phyloP scores from a whole-genome alignment of 441 rosid species.

The Syzygium syzygioides region DNA sequence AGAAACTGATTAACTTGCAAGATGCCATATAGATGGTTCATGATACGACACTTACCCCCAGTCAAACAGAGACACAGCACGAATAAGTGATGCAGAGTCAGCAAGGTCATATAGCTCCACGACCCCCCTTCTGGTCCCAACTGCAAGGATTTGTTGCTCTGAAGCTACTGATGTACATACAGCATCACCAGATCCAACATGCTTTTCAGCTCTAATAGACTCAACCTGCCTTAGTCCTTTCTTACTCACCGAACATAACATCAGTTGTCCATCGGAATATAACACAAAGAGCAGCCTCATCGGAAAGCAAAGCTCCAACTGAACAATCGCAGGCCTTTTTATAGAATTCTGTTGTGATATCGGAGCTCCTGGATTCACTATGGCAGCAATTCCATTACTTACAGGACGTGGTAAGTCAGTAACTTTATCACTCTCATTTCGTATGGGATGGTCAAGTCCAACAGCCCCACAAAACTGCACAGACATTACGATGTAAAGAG shows the following conservation, averaged over 20 bases:
- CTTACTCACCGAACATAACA: constrained; percentile 81
- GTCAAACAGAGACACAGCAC: constrained; percentile 80
- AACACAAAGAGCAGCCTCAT: constrained; percentile 72
- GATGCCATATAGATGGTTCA: background rate
- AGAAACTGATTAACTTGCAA: constrained; percentile 5
- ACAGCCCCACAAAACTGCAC: constrained; percentile 75
- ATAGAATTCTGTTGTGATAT: constrained; percentile 22
- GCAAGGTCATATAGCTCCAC: constrained; percentile 84
- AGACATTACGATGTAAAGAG: constrained; percentile 10
- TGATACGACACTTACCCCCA: constrained; percentile 70
- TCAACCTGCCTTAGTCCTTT: constrained; percentile 76
- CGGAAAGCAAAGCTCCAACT: constrained; percentile 70
- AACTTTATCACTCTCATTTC: constrained; percentile 27
- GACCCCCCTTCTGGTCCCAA: constrained; percentile 88
- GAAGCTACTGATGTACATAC: constrained; percentile 79
- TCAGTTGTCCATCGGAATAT: constrained; percentile 65
- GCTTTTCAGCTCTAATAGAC: constrained; percentile 64
- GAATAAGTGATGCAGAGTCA: constrained; percentile 64
- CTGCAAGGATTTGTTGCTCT: constrained; percentile 94
- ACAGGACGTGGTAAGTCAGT: constrained; percentile 26
- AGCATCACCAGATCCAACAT: constrained; percentile 72
- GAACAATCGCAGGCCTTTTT: constrained; percentile 43
- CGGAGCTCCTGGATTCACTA: constrained; percentile 30
- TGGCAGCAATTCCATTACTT: constrained; percentile 52
- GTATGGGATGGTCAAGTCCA: constrained; percentile 34